Base-by-base conservation (phyloP, 2,329 filamentous ascomycete genomes). In the Westerdykella sp. region DNA sequence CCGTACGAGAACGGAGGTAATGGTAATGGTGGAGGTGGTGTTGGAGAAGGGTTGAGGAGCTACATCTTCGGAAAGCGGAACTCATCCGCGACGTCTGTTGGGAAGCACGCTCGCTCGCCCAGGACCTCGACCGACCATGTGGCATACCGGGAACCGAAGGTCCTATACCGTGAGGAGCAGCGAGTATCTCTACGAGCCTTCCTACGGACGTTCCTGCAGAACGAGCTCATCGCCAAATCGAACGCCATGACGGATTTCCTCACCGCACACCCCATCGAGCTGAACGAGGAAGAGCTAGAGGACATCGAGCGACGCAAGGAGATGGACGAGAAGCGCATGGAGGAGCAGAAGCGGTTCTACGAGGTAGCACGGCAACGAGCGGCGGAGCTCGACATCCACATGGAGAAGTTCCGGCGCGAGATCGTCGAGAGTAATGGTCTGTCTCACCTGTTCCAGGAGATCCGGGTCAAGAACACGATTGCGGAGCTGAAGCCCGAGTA, bases 321-420 rank as follows among this genome's bases (percentile, higher is more conserved):
- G 11, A 82, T 95, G 67, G 93, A 98, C 57, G 83, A 87, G 63
- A 86, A 85, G 66, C 82, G 93, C 36, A 79, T 97, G 41, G 87
- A 95, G 59, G 93, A 98, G 67, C 93, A 98, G 65, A 85, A 83
- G 62, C 80, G 83, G 51, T 98, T 98, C 64, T 98, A 96, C 66
- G 91, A 98, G 63, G 90, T 98, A 61, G 93, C 93, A 7, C 77
- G 89, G 52, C 83, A 89, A 66, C 81, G 93, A 51, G 93, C 93
- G 1, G 85, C 87, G 5, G 93, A 97, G 60, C 75, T 98, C 40
- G 93, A 98, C 67, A 87, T 95, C 18, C 96, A 97, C 64, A 98
- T 98, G 93, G 93, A 98, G 69, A 78, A 78, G 47, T 85, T 85
- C 64, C 73, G 81, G 37, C 70, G 78, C 49, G 79, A 83, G 47